A percentile compares a stretch with the other conserved stretches of the same genome.
phyloP scores from a whole-genome alignment of 1,139 yeast species.

The Kurtzmaniella quercitrusa region DNA sequence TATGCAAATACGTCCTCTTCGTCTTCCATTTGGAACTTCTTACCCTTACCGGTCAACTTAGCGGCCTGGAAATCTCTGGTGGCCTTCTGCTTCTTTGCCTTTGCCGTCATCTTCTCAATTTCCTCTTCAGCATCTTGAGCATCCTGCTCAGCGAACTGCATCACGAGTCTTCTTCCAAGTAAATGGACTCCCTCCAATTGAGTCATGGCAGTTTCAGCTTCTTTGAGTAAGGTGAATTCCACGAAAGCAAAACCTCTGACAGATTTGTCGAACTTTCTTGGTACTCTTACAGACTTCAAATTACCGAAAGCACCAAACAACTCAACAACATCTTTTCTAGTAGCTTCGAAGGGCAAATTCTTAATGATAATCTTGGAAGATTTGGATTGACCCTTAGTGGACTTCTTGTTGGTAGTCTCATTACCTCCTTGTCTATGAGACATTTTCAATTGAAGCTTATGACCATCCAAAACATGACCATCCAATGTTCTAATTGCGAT shows the following conservation, averaged over 20 bases:
- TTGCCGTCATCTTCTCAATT: constrained; percentile 83
- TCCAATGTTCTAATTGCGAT: constrained; percentile 72
- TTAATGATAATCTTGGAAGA: constrained; percentile 83
- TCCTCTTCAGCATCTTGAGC: constrained; percentile 84
- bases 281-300: constrained; percentile 90
- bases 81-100: constrained; percentile 78
- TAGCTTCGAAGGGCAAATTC: constrained; percentile 95
- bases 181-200: constrained; percentile 95
- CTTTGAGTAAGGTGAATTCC: constrained; percentile 82
- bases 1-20: constrained; percentile 33
- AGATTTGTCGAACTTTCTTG: constrained; percentile 89
- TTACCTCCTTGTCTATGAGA: constrained; percentile 65
- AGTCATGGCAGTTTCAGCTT: constrained; percentile 94
- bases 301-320: constrained; percentile 93
- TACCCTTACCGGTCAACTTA: constrained; percentile 71
- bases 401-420: constrained; percentile 25
- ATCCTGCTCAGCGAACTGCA: constrained; percentile 87
- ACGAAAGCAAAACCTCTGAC: constrained; percentile 98
- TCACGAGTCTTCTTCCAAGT: constrained; percentile 91
- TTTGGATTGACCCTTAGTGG: constrained; percentile 14
- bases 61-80: constrained; percentile 71
- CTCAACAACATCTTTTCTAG: constrained; percentile 86
- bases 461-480: constrained; percentile 82
- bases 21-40: constrained; percentile 64
- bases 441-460: constrained; percentile 79